Conservation (phyloP, 177 flowering plant species). For the Telopea speciosissima region DNA sequence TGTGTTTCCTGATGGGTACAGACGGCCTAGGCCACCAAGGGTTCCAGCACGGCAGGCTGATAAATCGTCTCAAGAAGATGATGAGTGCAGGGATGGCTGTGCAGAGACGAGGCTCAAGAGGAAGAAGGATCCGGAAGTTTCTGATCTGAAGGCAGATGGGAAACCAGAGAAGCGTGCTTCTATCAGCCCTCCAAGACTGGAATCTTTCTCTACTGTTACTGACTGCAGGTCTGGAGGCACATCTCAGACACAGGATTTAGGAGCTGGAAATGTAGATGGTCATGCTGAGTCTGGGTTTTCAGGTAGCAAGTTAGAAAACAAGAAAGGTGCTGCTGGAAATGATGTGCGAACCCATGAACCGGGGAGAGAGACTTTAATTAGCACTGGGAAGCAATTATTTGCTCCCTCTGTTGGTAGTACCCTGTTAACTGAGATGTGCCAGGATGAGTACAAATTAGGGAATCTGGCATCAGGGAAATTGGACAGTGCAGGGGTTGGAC, state of each 20-base stretch:
- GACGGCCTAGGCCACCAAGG: conserved; percentile 47
- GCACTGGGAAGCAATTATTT: not conserved
- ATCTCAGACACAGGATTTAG: not conserved
- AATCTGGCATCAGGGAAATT: not conserved
- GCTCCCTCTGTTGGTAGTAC: not conserved
- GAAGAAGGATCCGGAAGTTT: conserved; percentile 3
- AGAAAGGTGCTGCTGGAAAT: not conserved
- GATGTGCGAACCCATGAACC: not conserved
- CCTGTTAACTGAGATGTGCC: not conserved
- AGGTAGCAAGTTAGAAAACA: not conserved
- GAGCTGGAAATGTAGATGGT: not conserved
- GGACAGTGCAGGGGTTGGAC: conserved; percentile 6
- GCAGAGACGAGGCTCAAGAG: conserved; percentile 3
- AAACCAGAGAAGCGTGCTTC: conserved; percentile 1
- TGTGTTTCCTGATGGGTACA: conserved; percentile 74
- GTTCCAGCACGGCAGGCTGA: conserved; percentile 17
- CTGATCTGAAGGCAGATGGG: not conserved
- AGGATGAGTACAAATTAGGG: not conserved
- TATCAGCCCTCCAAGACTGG: conserved; percentile 4
- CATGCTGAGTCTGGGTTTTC: not conserved
- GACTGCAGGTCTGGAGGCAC: not conserved
- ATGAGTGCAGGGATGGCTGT: conserved; percentile 8
- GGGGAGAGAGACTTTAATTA: not conserved
- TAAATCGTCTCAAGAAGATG: conserved; percentile 15
- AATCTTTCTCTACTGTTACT: conserved; percentile 4